Conservation (phyloP, 2,329 filamentous ascomycete species). For the Tolypocladium inflatum region DNA sequence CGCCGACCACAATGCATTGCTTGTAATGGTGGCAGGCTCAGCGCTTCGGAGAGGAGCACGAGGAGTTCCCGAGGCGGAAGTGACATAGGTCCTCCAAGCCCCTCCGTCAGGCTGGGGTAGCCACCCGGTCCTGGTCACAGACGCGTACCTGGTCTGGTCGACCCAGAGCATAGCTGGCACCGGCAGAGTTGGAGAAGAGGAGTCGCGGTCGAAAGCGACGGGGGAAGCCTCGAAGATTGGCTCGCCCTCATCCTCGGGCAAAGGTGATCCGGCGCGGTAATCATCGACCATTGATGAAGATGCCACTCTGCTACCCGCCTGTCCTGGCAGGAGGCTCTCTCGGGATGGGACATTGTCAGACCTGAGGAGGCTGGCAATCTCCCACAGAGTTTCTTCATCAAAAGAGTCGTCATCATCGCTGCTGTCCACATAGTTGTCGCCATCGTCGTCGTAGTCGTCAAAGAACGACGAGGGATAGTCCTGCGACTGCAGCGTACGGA, state of each 20-base stretch:
- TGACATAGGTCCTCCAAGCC: neutral
- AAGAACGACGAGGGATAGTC: conserved; percentile 46
- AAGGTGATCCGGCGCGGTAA: neutral
- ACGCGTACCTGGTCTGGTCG: neutral
- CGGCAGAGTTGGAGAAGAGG: neutral
- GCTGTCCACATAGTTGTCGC: conserved; percentile 19
- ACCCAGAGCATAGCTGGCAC: neutral
- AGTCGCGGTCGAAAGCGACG: neutral
- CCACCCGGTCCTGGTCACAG: conserved; percentile 9
- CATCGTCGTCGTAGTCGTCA: conserved; percentile 46
- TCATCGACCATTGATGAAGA: neutral
- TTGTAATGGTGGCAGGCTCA: conserved; percentile 22
- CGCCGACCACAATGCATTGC: conserved; percentile 23
- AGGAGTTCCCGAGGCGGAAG: neutral
- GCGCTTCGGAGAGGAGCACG: conserved; percentile 19
- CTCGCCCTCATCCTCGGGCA: neutral
- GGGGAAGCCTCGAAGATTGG: neutral
- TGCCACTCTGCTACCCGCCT: conserved; percentile 4
- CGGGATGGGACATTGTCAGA: conserved; percentile 41
- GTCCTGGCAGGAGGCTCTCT: conserved; percentile 37
- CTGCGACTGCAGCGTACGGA: conserved; percentile 7
- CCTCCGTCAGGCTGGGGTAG: conserved; percentile 18
- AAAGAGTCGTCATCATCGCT: conserved; percentile 34
- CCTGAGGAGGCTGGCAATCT: conserved; percentile 51
- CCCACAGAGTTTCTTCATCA: conserved; percentile 53